phyloP scores from a whole-genome alignment of 2,329 filamentous ascomycete species.

The Fusarium armeniacum region DNA sequence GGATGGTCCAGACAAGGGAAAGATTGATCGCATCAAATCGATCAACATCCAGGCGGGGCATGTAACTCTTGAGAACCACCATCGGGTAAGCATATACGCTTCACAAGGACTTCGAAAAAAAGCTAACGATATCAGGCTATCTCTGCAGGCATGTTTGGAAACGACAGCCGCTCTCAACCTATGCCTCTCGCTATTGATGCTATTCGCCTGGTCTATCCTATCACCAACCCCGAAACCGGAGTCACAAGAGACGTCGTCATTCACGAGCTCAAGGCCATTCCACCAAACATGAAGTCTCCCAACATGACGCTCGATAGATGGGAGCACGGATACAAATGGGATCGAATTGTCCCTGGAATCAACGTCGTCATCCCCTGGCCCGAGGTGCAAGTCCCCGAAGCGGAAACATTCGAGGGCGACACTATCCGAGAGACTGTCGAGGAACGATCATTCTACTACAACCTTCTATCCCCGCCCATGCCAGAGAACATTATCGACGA shows the following conservation, averaged over 20 bases:
- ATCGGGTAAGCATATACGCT: constrained; percentile 68
- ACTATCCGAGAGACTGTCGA: constrained; percentile 84
- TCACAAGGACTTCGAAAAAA: not conserved
- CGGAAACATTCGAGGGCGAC: constrained; percentile 73
- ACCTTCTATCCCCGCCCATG: constrained; percentile 82
- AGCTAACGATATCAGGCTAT: constrained; percentile 47
- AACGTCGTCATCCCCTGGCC: constrained; percentile 85
- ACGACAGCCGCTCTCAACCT: constrained; percentile 50
- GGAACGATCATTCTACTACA: constrained; percentile 81
- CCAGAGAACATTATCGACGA: constrained; percentile 85
- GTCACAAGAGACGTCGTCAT: constrained; percentile 80
- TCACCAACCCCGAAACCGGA: constrained; percentile 76
- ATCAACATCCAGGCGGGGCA: constrained; percentile 69
- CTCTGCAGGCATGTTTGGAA: constrained; percentile 51
- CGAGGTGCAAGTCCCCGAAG: constrained; percentile 62
- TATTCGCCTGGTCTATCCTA: constrained; percentile 84
- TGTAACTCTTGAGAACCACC: constrained; percentile 72
- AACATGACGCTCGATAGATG: constrained; percentile 60
- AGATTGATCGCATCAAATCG: constrained; percentile 78
- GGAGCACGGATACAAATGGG: constrained; percentile 60
- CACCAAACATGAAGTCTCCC: constrained; percentile 61
- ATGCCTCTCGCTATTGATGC: constrained; percentile 75
- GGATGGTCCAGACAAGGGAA: constrained; percentile 83
- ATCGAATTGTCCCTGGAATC: constrained; percentile 76
- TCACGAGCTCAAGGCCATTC: constrained; percentile 73